Evolutionary conservation across 139 green algal genomes (phyloP), one percentile per base, ranked within the genome.

Genomic region (Chlorella vulgaris): DNA sequence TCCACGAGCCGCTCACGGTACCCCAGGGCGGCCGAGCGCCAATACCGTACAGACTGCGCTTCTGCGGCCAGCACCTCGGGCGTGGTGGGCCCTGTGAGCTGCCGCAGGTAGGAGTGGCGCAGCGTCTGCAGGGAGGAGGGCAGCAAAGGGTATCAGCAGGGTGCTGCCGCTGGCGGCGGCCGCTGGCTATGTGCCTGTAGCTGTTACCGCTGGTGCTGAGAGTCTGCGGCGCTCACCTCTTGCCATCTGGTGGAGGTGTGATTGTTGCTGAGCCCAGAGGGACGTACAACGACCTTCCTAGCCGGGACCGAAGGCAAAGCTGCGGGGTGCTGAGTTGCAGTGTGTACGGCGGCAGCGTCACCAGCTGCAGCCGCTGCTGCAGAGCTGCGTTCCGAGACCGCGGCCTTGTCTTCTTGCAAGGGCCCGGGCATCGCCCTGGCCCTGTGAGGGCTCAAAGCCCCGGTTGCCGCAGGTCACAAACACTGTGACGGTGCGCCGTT

Each of bases 1-100:
- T 93, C 88, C 1, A 35, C 76, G 1, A 92, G 39, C 0, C 39
- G 3, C 42, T 94, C 89, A 8, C 47, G 65, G 35, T 39, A 79
- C 3, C 26, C 38, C 73, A 79, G 73, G 0, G 7, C 53, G 4
- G 35, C 19, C 0, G 35, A 51, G 7, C 58, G 73, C 73, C 73
- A 79, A 35, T 69, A 79, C 7, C 35, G 35, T 35, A 55, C 18
- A 6, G 24, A 40, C 36, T 79, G 73, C 28, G 73, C 73, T 53
- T 79, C 73, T 8, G 73, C 73, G 13, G 73, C 50, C 73, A 79
- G 73, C 35, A 69, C 35, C 21, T 35, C 73, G 10, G 35, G 47
- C 18, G 73, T 31, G 28, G 53, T 39, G 7, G 73, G 73, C 22
- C 73, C 73, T 2, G 73, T 31, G 35, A 79, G 73, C 73, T 78